A percentile compares a stretch with the other conserved stretches of the same genome.
phyloP scores from a whole-genome alignment of 352 stramenopile species.

The Hyaloperonospora arabidopsidis region DNA sequence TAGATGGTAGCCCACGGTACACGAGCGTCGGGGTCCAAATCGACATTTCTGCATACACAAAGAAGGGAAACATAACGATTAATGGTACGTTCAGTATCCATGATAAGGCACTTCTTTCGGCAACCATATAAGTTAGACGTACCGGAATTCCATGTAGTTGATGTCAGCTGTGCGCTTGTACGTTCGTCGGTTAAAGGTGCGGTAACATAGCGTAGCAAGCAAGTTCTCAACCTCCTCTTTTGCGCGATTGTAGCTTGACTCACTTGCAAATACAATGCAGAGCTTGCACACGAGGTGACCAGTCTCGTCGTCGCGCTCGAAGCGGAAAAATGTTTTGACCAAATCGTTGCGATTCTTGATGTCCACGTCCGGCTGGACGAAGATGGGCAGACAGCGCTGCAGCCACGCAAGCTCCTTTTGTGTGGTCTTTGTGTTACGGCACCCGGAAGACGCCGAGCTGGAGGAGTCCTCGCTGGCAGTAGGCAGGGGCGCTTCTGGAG shows the following conservation, averaged over 20 bases:
- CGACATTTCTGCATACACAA: constrained; percentile 37
- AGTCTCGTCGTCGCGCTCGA: constrained; percentile 52
- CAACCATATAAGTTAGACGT: constrained; percentile 3
- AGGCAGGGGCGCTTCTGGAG: constrained; percentile 13
- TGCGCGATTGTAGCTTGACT: constrained; percentile 80
- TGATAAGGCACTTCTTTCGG: not conserved
- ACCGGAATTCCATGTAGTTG: constrained; percentile 85
- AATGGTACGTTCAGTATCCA: constrained; percentile 1
- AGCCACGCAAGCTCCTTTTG: constrained; percentile 64
- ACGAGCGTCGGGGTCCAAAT: constrained; percentile 37
- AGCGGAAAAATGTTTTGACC: constrained; percentile 77
- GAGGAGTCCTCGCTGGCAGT: constrained; percentile 16
- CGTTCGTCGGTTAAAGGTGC: constrained; percentile 77
- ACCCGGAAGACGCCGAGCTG: constrained; percentile 10
- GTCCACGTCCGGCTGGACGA: constrained; percentile 78
- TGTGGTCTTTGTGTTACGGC: constrained; percentile 20
- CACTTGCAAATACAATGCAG: constrained; percentile 73
- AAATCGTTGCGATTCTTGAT: constrained; percentile 75
- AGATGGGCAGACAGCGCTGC: constrained; percentile 69
- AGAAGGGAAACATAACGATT: not conserved
- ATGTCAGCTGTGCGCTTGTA: constrained; percentile 87
- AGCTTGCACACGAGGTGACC: constrained; percentile 61
- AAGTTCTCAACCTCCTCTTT: constrained; percentile 65
- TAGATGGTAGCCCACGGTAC: constrained; percentile 60
- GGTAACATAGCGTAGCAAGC: constrained; percentile 70